phyloP scores from a whole-genome alignment of 2,329 filamentous ascomycete species.

The Trichoderma asperellum region DNA sequence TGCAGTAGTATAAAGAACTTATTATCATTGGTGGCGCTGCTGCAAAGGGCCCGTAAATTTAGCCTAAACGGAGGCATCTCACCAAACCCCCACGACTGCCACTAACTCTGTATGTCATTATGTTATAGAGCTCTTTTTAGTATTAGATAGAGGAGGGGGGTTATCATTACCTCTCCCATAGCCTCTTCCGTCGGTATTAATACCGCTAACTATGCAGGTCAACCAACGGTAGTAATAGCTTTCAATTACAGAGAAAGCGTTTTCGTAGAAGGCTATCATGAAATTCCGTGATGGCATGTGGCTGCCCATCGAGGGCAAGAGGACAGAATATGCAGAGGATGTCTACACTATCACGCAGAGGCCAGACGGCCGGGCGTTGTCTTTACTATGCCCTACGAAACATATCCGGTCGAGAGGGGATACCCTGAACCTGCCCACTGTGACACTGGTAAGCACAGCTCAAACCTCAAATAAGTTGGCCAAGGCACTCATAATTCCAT shows the following conservation, averaged over 20 bases:
- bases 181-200: not conserved
- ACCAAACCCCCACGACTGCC: not conserved
- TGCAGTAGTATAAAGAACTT: too few species aligned
- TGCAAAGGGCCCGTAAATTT: not conserved
- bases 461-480: too few species aligned
- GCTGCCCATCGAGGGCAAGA: slow-evolving; percentile 63
- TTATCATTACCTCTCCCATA: not conserved
- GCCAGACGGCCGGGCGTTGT: slow-evolving; percentile 52
- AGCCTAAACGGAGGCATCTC: slow-evolving; percentile 2
- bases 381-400: slow-evolving; percentile 59
- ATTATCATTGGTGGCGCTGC: too few species aligned
- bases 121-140: not conserved
- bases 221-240: not conserved
- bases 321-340: slow-evolving; percentile 68
- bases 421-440: slow-evolving; percentile 58
- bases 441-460: slow-evolving; percentile 44
- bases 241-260: not conserved
- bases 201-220: not conserved
- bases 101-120: too few species aligned
- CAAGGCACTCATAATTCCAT: not conserved
- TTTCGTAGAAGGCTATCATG: slow-evolving; percentile 34
- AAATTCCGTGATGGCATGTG: slow-evolving; percentile 56
- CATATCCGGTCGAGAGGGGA: slow-evolving; percentile 58
- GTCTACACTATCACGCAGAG: slow-evolving; percentile 55
- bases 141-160: not conserved